A percentile compares a stretch with the other conserved stretches of the same genome.
Evolutionary conservation across 225 moss, liverwort and hornwort species (phyloP).

Genomic region (Rhytidiadelphus loreus): DNA sequence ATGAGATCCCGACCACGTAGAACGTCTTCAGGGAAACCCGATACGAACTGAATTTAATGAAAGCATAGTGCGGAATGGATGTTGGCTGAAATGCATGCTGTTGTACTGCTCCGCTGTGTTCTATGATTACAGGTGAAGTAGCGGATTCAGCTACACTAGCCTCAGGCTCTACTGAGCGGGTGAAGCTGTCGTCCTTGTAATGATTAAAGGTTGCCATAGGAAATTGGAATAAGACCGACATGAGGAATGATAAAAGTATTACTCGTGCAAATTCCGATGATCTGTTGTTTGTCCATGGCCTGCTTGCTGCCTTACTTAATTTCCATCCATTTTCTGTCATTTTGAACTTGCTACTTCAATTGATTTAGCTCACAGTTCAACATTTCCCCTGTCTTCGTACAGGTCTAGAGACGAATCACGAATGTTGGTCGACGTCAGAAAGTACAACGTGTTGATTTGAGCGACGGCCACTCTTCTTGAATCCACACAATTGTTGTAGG

Average conservation of each 20-base stretch:
- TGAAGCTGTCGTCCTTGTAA: neutral
- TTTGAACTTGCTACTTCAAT: neutral
- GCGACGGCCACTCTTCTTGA: neutral
- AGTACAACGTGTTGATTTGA: neutral
- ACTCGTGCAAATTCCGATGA: neutral
- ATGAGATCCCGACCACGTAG: slow-evolving; percentile 29
- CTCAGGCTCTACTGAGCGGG: neutral
- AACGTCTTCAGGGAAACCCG: slow-evolving; percentile 28
- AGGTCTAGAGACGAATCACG: neutral
- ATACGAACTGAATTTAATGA: slow-evolving; percentile 35
- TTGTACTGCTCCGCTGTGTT: neutral
- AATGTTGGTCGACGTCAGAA: neutral
- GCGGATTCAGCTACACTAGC: neutral
- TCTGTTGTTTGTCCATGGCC: neutral
- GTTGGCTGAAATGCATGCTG: slow-evolving; percentile 29
- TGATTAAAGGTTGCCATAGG: neutral
- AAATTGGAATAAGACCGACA: slow-evolving; percentile 6
- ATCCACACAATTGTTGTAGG: neutral
- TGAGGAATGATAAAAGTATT: neutral
- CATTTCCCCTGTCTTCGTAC: neutral
- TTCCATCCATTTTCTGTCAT: slow-evolving; percentile 6
- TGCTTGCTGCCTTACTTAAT: neutral
- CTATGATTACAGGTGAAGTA: neutral
- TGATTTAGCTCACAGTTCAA: neutral
- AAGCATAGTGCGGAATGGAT: slow-evolving; percentile 25